Base-by-base conservation (phyloP, 2,329 filamentous ascomycete species). In the Colletotrichum sp. region DNA sequence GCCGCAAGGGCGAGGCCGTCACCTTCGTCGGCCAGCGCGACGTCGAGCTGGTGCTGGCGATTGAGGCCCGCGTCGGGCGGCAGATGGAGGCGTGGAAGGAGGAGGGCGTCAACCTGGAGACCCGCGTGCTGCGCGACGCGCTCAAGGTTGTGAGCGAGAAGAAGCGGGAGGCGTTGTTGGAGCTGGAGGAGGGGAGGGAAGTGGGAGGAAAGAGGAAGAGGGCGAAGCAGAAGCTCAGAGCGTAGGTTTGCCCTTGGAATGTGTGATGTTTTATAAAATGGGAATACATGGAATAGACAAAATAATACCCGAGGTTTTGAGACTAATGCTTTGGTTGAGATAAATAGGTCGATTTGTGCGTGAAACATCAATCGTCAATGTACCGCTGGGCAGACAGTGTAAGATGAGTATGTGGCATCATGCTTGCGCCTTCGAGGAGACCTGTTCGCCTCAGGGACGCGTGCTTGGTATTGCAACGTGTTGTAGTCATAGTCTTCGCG, bases 1-100 rank as follows among this genome's bases (percentile, higher is more conserved):
- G 97, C 0, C 91, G 96, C 60, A 90, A 89, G 69, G 97, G 97
- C 80, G 93, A 96, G 78, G 93, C 94, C 7, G 92, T 98, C 19
- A 98, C 95, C 3, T 91, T 99, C 80, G 94, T 99, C 3, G 96
- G 97, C 4, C 96, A 98, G 88, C 90, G 96, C 74, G 97, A 99
- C 84, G 96, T 98, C 2, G 92, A 96, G 80, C 89, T 98, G 9
- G 91, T 98, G n/a, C 89, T 96, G 71, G 95, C 95, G 2, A 98
- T 98, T 80, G 97, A 99, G 87, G 88, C 90, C 72, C 90, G 97
- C 25, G 95, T 98, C 1, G 94, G 95, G 3, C 86, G 92, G 82
- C 85, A 95, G 84, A 95, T 99, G 94, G 92, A 91, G 61, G 92
- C 93, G 76, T 99, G 96, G 93, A 86, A 90, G 68, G 96, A 98